Percentiles rank a stretch among this genome's conserved stretches.
phyloP scores from a whole-genome alignment of 176 grass and related monocot genomes.

The Musa schizocarpa region DNA sequence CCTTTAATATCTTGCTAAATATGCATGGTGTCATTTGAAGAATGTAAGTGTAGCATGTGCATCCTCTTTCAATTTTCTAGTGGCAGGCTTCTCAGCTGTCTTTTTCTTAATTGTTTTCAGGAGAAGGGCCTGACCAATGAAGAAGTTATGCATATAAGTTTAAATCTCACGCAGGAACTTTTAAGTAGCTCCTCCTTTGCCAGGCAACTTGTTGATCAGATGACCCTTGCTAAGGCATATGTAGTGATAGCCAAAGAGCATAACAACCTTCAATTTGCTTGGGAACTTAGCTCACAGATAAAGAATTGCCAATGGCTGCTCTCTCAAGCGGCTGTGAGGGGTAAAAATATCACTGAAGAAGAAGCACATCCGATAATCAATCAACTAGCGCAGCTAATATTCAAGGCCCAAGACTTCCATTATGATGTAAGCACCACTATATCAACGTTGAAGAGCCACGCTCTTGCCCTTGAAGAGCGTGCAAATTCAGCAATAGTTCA shows the following conservation, averaged over 20 bases:
- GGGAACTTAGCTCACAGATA: slow-evolving; percentile 95
- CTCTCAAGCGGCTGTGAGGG: slow-evolving; percentile 72
- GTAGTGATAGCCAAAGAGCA: slow-evolving; percentile 92
- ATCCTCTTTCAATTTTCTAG: not conserved
- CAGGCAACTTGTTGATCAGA: slow-evolving; percentile 79
- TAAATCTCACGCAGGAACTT: slow-evolving; percentile 93
- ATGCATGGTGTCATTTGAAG: not conserved
- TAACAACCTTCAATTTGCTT: slow-evolving; percentile 73
- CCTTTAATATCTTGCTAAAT: not conserved
- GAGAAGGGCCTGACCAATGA: slow-evolving; percentile 39
- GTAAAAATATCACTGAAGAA: slow-evolving; percentile 56
- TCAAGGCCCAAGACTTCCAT: slow-evolving; percentile 92
- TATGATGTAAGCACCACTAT: slow-evolving; percentile 95
- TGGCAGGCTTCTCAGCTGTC: slow-evolving; percentile 22
- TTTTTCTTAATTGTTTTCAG: slow-evolving; percentile 42
- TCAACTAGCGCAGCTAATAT: slow-evolving; percentile 61
- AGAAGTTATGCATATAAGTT: slow-evolving; percentile 33
- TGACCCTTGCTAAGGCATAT: slow-evolving; percentile 96
- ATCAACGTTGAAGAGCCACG: slow-evolving; percentile 76
- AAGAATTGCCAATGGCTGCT: slow-evolving; percentile 77
- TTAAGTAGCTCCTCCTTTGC: slow-evolving; percentile 89
- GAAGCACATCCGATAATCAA: slow-evolving; percentile 75
- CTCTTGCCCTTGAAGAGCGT: slow-evolving; percentile 72
- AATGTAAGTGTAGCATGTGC: not conserved
- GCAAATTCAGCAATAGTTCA: slow-evolving; percentile 78